Base-by-base conservation (phyloP, 129 eudicot genomes). In the Mikania micrantha region DNA sequence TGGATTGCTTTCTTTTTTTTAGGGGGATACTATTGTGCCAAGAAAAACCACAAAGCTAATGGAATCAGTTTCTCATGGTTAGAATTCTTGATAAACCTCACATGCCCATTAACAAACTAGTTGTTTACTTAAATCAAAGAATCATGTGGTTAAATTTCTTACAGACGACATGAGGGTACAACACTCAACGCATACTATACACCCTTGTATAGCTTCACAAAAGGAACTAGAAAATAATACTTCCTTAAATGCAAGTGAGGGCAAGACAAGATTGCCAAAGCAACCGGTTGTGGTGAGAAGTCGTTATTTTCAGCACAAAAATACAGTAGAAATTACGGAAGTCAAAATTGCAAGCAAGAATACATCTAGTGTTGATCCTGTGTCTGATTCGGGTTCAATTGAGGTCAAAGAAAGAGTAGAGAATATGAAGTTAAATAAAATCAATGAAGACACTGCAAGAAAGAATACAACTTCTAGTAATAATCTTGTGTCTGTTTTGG, bases 191-290 rank as follows among this genome's bases (percentile, higher is more conserved):
- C 70, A 70, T 67, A 69, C 83, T 31, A 83, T 75, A 78, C 83
- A 71, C 56, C 93, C 93, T 59, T 91, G 95, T 70, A 44, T 67
- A 10, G 74, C 78, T 4, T 77, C 83, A 66, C 83, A 79, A 39
- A 88, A 80, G 84, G 85, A 66, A 66, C 63, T 31, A 0, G 72
- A 65, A 38, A 58, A 65, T 27, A 75, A 35, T 45, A 57, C 77
- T 48, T 78, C 52, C 31, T 53, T 71, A 27, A 42, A 72, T 57
- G 39, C 24, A 60, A 75, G 17, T 44, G 77, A 63, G 40, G 75
- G 53, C 20, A 78, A 80, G 66, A 60, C 80, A n/a, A 64, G 67
- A 60, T 56, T 70, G 40, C 77, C 67, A 54, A 79, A 71, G 66
- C 73, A 76, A 57, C 72, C 74, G 7, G 73, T 57, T 24, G 49